Base-by-base conservation (phyloP, 116 monocot species). In the Dioscorea cayenensis region DNA sequence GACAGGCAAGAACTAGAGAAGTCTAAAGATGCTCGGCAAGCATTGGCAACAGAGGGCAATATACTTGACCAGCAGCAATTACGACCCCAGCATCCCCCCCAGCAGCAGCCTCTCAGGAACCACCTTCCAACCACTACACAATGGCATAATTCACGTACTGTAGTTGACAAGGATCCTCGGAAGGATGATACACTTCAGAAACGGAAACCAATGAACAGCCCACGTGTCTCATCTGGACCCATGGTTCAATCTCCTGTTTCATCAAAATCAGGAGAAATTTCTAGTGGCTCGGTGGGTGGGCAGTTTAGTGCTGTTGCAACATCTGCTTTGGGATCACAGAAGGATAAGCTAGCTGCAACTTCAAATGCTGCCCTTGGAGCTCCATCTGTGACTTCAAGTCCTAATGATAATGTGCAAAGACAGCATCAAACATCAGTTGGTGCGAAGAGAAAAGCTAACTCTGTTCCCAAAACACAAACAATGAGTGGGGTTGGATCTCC, bases 401-500 rank as follows among this genome's bases (percentile, higher is more conserved):
- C 81, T 7, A 85, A 66, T 80, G 87, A 87, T 77, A 87, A 86
- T 10, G 63, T 85, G 65, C 94, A 90, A 28, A 75, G 87, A 58
- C 87, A 81, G 37, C 77, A 74, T 10, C 87, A 88, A 59, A 28
- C 55, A 2, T 72, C 85, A 27, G 72, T 68, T 60, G 20, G 70
- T 66, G 65, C 60, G 25, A 92, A 86, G 68, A 49, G 93, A 29
- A 92, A 93, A 86, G 60, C 88, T 35, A 93, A 79, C 79, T 88
- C 93, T 73, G 77, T 84, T 4, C 69, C 75, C 19, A 90, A 86
- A 82, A 73, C 83, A 69, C 93, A 87, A 71, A 48, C 73, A 7
- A 86, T 90, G 66, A 92, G 85, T 74, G 90, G 83, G 72, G 93
- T 90, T 64, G 93, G 86, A 60, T 97, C 93, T 73, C 97, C 97